Base-by-base conservation (phyloP, 495 filamentous ascomycete genomes). In the Parmelia sp. region DNA sequence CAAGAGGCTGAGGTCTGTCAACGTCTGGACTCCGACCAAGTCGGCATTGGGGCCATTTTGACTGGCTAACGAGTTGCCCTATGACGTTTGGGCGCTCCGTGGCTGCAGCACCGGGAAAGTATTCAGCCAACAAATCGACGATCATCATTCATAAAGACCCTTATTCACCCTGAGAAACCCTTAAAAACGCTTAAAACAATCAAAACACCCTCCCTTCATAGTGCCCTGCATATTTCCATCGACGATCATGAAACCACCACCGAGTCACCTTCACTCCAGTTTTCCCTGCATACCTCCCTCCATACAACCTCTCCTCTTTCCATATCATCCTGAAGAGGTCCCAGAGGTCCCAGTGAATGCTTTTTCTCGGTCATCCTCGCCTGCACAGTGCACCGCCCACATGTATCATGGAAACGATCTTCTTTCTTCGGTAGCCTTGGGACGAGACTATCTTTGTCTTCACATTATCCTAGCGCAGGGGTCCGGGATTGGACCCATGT, bases 161-260 rank as follows among this genome's bases (percentile, higher is more conserved):
- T n/a, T n/a, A n/a, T n/a, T n/a, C n/a, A n/a, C n/a, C n/a, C n/a
- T n/a, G n/a, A n/a, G n/a, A n/a, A n/a, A n/a, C n/a, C n/a, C n/a
- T n/a, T n/a, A n/a, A n/a, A n/a, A n/a, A n/a, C n/a, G n/a, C n/a
- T n/a, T n/a, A n/a, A n/a, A n/a, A n/a, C n/a, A n/a, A n/a, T n/a
- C n/a, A n/a, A n/a, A n/a, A n/a, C n/a, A n/a, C n/a, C n/a, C n/a
- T n/a, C n/a, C n/a, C n/a, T n/a, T n/a, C n/a, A n/a, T n/a, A n/a
- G n/a, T n/a, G n/a, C n/a, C n/a, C n/a, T n/a, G n/a, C n/a, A n/a
- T 4, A 6, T 45, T n/a, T 21, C n/a, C 21, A 45, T 45, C 42
- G 42, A 45, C 42, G 42, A 45, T 45, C 45, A 49, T 49, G 12
- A 49, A 49, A 49, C 23, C 42, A 45, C 42, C 19, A 45, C 42